Evolutionary conservation across 1,284 basidiomycete genomes (phyloP), one percentile per base, ranked within the genome.

Genomic region (Golubevia sp.): DNA sequence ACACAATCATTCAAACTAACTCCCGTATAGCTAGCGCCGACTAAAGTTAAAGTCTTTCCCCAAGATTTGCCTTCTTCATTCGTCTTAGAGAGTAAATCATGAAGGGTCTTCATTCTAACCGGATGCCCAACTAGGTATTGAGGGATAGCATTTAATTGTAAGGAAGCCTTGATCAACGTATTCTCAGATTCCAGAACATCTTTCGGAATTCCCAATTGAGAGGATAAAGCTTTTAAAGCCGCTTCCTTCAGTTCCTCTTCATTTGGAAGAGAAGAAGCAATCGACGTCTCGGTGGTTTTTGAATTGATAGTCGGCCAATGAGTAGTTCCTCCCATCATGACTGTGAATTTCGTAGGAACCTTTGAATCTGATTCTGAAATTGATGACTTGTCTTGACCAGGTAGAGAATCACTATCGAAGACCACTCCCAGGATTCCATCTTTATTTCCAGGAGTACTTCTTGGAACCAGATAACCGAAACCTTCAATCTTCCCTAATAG

Each of bases 401-500:
- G 84, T 56, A 85, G 74, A 26, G 84, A 82, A 59, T 85, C 84
- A 1, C 82, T 77, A 75, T 94, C 91, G 72, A 94, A 91, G 15
- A 87, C 87, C 0, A 90, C 87, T 24, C 63, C 88, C 73, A 67
- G 84, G 72, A 68, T 85, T 69, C 66, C 83, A 66, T 71, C 73
- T 64, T 71, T 60, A 77, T 84, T 80, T 89, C 88, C 13, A 84
- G 90, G 30, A 75, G 85, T 62, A 56, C 91, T 89, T 5, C 94
- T 90, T 0, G 95, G 94, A 59, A 97, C 88, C 70, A 99, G 90
- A 85, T 96, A 98, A 1, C 96, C 96, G 83, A 98, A 98, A 0
- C 95, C 96, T 13, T 88, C 61, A 11, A 86, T 20, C 7, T 20
- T 20, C 11, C 59, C 59, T 5, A 50, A 18, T 48, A 44, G 18